Conservation (phyloP, 2,329 filamentous ascomycete species). For the Hyphodiscus sp. region DNA sequence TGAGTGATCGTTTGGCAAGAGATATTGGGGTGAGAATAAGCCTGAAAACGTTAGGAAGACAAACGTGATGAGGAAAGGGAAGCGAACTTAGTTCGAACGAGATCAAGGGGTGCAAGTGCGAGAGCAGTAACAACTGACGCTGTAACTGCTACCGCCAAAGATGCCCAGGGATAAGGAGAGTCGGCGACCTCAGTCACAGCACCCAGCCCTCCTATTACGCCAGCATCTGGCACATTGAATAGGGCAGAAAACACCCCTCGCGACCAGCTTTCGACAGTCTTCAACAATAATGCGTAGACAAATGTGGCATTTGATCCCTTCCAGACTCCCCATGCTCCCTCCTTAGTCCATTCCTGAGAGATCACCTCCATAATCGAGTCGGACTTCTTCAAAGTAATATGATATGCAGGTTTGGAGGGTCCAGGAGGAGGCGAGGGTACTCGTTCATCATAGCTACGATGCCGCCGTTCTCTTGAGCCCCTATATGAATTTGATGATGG, state of each 20-base stretch:
- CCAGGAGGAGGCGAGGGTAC: conserved; percentile 22
- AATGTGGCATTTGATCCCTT: conserved; percentile 91
- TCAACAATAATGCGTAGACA: conserved; percentile 79
- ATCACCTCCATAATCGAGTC: conserved; percentile 84
- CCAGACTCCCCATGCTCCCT: conserved; percentile 89
- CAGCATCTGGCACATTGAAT: conserved; percentile 81
- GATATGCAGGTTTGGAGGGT: conserved; percentile 42
- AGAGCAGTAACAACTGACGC: conserved; percentile 68
- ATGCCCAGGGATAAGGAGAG: conserved; percentile 75
- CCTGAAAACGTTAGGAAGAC: conserved; percentile 37
- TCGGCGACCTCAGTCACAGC: conserved; percentile 59
- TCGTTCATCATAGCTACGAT: conserved; percentile 23
- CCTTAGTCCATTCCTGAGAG: conserved; percentile 80
- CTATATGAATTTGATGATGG: conserved; percentile 36
- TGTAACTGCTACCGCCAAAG: conserved; percentile 63
- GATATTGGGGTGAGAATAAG: conserved; percentile 80
- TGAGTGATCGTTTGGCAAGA: conserved; percentile 69
- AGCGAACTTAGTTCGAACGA: conserved; percentile 66
- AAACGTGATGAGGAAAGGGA: neutral
- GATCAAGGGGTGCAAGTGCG: conserved; percentile 78
- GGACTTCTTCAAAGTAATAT: conserved; percentile 63
- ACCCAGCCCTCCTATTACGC: conserved; percentile 43
- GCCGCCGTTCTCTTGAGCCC: conserved; percentile 33
- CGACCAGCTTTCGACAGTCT: conserved; percentile 86
- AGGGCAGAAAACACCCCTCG: conserved; percentile 85